phyloP scores from a whole-genome alignment of 768 basidiomycete genomes.

The Boletus rufocinnamomeus region DNA sequence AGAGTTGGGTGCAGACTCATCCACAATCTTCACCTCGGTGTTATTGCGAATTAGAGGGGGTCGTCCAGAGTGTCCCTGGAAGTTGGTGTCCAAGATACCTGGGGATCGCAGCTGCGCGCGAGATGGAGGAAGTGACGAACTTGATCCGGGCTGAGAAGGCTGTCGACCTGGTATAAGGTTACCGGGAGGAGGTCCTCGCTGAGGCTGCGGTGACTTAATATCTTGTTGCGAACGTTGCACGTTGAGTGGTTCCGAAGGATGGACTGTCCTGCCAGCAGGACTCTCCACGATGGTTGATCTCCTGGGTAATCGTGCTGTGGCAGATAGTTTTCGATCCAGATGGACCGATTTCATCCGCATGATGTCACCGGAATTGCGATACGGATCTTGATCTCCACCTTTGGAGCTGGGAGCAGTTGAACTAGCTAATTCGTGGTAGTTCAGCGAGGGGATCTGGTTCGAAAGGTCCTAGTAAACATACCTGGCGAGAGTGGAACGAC shows the following conservation, averaged over 20 bases:
- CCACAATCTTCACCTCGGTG: constrained; percentile 87
- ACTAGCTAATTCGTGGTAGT: constrained; percentile 21
- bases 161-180: constrained; percentile 39
- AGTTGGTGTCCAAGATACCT: constrained; percentile 37
- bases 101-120: constrained; percentile 44
- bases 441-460: constrained; percentile 12
- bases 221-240: constrained; percentile 49
- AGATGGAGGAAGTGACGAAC: constrained; percentile 35
- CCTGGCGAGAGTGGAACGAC: constrained; percentile 84
- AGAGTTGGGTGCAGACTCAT: constrained; percentile 74
- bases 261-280: constrained; percentile 84
- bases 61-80: constrained; percentile 51
- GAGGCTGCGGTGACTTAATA: constrained; percentile 40
- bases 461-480: constrained; percentile 35
- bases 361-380: constrained; percentile 86
- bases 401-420: constrained; percentile 37
- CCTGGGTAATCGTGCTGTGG: constrained; percentile 88
- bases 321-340: constrained; percentile 92
- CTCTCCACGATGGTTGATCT: constrained; percentile 96
- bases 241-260: constrained; percentile 60
- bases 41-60: constrained; percentile 77
- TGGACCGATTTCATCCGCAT: constrained; percentile 95
- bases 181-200: constrained; percentile 40
- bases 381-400: constrained; percentile 63
- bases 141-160: constrained; percentile 36